Conservation (phyloP, 208 protist species). For the Wallacemonas rigidus region DNA sequence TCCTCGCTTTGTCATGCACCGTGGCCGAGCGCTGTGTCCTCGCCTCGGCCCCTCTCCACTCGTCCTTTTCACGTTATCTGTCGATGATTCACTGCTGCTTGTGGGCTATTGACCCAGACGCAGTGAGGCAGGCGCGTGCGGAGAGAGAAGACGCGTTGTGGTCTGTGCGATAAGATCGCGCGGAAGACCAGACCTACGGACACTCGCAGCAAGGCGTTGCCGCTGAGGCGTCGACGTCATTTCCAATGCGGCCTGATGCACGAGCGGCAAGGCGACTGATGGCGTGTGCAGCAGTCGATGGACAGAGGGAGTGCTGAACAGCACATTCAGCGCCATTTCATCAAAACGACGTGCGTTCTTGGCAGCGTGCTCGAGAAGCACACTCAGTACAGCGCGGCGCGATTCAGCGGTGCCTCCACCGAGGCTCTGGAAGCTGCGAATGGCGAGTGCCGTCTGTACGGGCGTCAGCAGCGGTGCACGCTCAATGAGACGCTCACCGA, state of each 20-base stretch:
- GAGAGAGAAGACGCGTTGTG: slow-evolving; percentile 12
- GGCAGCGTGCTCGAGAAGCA: slow-evolving; percentile 58
- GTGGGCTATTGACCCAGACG: background rate
- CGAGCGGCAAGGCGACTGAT: slow-evolving; percentile 64
- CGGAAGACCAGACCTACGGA: slow-evolving; percentile 55
- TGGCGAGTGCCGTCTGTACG: slow-evolving; percentile 51
- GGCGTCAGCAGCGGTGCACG: slow-evolving; percentile 64
- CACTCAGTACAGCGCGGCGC: slow-evolving; percentile 31
- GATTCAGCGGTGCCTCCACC: slow-evolving; percentile 46
- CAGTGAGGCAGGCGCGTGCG: slow-evolving; percentile 11
- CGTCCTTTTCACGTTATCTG: too few species aligned
- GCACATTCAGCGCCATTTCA: slow-evolving; percentile 54
- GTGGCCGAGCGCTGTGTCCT: too few species aligned
- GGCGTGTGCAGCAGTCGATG: slow-evolving; percentile 57
- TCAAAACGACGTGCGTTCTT: slow-evolving; percentile 51
- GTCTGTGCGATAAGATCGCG: slow-evolving; percentile 44
- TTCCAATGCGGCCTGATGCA: slow-evolving; percentile 52
- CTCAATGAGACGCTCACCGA: slow-evolving; percentile 42
- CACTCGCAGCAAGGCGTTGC: slow-evolving; percentile 53
- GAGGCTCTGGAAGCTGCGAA: slow-evolving; percentile 71
- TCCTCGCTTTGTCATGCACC: background rate
- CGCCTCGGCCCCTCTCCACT: too few species aligned
- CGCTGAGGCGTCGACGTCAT: slow-evolving; percentile 45
- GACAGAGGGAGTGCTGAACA: slow-evolving; percentile 68
- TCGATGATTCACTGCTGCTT: too few species aligned